Conservation (phyloP, 495 filamentous ascomycete genomes). For the Baudoinia panamericana region DNA sequence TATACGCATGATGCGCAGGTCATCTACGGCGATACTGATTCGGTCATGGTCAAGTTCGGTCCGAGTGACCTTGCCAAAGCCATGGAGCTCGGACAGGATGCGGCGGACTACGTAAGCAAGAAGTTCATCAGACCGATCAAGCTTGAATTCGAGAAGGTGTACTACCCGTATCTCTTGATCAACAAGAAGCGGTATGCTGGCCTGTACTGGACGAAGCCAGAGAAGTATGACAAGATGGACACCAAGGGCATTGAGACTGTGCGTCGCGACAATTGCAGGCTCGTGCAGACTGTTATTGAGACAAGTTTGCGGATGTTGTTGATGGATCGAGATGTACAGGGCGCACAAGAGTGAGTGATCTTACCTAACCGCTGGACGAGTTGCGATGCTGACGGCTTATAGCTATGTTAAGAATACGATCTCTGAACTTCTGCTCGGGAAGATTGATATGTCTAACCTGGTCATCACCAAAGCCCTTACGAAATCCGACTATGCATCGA, state of each 20-base stretch:
- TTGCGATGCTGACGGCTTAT: slow-evolving; percentile 10
- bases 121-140: slow-evolving; percentile 97
- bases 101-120: slow-evolving; percentile 68
- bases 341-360: slow-evolving; percentile 75
- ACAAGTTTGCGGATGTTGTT: slow-evolving; percentile 90
- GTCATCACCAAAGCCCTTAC: slow-evolving; percentile 97
- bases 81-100: slow-evolving; percentile 91
- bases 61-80: slow-evolving; percentile 67
- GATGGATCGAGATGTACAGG: slow-evolving; percentile 78
- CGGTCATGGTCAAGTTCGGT: slow-evolving; percentile 99
- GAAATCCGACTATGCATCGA: slow-evolving; percentile 67
- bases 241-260: slow-evolving; percentile 99
- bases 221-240: slow-evolving; percentile 99
- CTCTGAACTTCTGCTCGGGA: slow-evolving; percentile 89
- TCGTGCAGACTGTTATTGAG: slow-evolving; percentile 96
- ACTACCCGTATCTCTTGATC: slow-evolving; percentile 95
- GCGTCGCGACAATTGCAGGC: slow-evolving; percentile 83
- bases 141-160: slow-evolving; percentile 98
- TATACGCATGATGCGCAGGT: slow-evolving; percentile 89
- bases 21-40: slow-evolving; percentile 98
- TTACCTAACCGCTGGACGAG: not conserved
- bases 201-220: slow-evolving; percentile 85
- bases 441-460: slow-evolving; percentile 96
- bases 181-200: slow-evolving; percentile 99
- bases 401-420: slow-evolving; percentile 97